Evolutionary conservation across 306 rosid species (phyloP).

Genomic region (Oemleria cerasiformis): DNA sequence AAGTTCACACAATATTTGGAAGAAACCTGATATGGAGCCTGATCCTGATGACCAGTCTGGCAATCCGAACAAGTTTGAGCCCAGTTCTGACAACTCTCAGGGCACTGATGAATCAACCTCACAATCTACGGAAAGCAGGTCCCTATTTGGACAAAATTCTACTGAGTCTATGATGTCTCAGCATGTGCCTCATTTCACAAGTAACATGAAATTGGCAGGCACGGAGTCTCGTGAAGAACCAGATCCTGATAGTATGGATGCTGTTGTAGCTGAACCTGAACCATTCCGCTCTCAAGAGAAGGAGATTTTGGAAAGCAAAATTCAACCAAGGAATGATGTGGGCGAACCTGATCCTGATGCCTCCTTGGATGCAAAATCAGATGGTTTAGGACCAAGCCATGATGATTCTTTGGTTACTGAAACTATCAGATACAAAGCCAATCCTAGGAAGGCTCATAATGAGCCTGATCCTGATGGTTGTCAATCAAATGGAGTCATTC

Average conservation of each 20-base stretch:
- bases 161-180: slow-evolving; percentile 21
- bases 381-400: slow-evolving; percentile 13
- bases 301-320: slow-evolving; percentile 29
- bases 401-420: slow-evolving; percentile 23
- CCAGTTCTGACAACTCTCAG: slow-evolving; percentile 56
- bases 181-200: slow-evolving; percentile 10
- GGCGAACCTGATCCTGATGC: slow-evolving; percentile 46
- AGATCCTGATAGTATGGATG: slow-evolving; percentile 41
- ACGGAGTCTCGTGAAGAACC: slow-evolving; percentile 31
- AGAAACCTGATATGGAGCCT: slow-evolving; percentile 45
- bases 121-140: slow-evolving; percentile 20
- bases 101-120: slow-evolving; percentile 28
- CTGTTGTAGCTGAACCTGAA: slow-evolving; percentile 21
- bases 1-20: slow-evolving; percentile 24
- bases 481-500: slow-evolving; percentile 30
- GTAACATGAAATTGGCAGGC: slow-evolving; percentile 24
- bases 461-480: slow-evolving; percentile 35
- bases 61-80: slow-evolving; percentile 44
- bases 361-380: slow-evolving; percentile 27
- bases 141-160: slow-evolving; percentile 18
- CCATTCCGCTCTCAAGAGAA: slow-evolving; percentile 25
- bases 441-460: slow-evolving; percentile 20
- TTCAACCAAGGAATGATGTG: slow-evolving; percentile 26
- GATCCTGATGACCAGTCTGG: slow-evolving; percentile 44
- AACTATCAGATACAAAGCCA: slow-evolving; percentile 19